Evolutionary conservation across 108 stramenopile species (phyloP), one percentile per base, ranked within the genome.

Genomic region (Asterionellopsis glacialis): DNA sequence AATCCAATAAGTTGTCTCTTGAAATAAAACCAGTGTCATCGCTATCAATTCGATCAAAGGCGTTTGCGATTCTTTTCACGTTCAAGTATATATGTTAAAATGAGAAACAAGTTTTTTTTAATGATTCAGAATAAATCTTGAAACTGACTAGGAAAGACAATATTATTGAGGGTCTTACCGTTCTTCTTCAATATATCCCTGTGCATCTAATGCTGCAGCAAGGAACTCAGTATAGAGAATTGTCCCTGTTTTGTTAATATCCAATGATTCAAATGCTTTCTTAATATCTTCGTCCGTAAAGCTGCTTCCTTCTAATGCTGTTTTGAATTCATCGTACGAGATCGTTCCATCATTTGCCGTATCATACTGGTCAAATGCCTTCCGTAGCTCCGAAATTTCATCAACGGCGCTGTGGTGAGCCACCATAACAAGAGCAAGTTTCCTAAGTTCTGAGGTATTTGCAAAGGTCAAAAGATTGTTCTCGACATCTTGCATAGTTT

Each of bases 141-240:
- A 5, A 33, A 5, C 5, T 7, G 7, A 33, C 2, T 5, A 33
- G 2, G 33, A 33, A 33, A 33, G 33, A 33, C 2, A 33, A 33
- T 33, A 7, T 33, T 5, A 33, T 5, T 33, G 33, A 33, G 7
- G 2, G 2, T 33, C 33, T 33, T 33, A 33, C 33, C 33, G 33
- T 39, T 80, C 77, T 69, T 88, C 83, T 23, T 65, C 68, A 51
- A 87, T 79, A 16, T 60, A 38, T 1, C 75, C 73, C 23, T 72
- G 63, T 15, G 68, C 72, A 56, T 87, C 86, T 26, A 88, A 42
- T 1, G 82, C 82, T 27, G 84, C 82, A 15, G 90, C 90, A 33
- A 88, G 64, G 61, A 91, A 91, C 67, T 91, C 90, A 27, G 79
- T 88, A 70, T 85, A 89, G 63, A 81, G 75, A 28, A 92, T 78